Conservation (phyloP, 345 rosid genomes). For the Pistacia integerrima region DNA sequence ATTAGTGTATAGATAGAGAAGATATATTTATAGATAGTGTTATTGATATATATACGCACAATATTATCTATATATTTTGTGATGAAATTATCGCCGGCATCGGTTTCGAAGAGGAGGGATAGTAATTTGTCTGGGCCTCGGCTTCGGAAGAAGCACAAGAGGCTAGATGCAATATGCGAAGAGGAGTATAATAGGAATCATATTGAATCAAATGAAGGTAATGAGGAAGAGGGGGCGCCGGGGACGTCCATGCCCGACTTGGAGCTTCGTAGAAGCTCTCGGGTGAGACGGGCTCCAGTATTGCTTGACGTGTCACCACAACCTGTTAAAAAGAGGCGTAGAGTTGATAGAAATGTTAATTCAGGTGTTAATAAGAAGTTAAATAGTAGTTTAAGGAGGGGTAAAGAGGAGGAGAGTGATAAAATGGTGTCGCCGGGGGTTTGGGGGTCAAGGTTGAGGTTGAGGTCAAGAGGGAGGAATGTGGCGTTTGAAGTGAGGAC, state of each 20-base stretch:
- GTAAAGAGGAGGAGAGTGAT: conserved; percentile 39
- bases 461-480: conserved; percentile 53
- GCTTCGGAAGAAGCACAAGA: conserved; percentile 75
- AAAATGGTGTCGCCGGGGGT: conserved; percentile 31
- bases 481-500: conserved; percentile 22
- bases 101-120: conserved; percentile 39
- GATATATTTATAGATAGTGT: neutral
- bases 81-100: conserved; percentile 65
- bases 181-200: conserved; percentile 70
- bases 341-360: conserved; percentile 30
- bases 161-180: conserved; percentile 86
- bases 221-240: conserved; percentile 29
- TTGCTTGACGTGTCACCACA: conserved; percentile 82
- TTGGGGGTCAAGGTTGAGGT: conserved; percentile 76
- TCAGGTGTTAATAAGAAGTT: conserved; percentile 17
- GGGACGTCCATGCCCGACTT: conserved; percentile 26
- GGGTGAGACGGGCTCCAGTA: conserved; percentile 67
- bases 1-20: neutral
- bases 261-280: conserved; percentile 77
- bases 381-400: conserved; percentile 21
- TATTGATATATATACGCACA: conserved; percentile 1
- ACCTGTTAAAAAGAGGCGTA: conserved; percentile 62
- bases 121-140: conserved; percentile 50
- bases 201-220: conserved; percentile 38
- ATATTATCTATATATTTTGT: conserved; percentile 24